Base-by-base conservation (phyloP, 768 basidiomycete genomes). In the Antrodiella citrinella region DNA sequence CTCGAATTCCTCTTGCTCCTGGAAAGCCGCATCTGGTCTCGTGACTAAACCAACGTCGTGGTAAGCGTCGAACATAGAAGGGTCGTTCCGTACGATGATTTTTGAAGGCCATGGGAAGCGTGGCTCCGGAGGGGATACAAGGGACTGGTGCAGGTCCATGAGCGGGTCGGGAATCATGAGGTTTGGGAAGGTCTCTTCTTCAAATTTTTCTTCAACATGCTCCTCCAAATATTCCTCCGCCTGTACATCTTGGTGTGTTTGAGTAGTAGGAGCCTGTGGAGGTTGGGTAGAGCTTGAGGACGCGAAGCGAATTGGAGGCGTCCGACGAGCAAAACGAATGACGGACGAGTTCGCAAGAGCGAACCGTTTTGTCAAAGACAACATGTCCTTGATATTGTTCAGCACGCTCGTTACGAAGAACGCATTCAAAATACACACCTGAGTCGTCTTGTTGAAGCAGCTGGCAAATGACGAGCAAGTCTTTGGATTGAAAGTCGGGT, bases 31-130 rank as follows among this genome's bases (percentile, higher is more conserved):
- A n/a, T n/a, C n/a, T n/a, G n/a, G n/a, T n/a, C n/a, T n/a, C n/a
- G n/a, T n/a, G n/a, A n/a, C n/a, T n/a, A n/a, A n/a, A n/a, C n/a
- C n/a, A 12, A 63, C 65, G 45, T 69, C 63, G 4, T 56, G 60
- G 19, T 58, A 53, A 13, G 52, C 61, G 59, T 72, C 66, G 67
- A 86, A 82, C 52, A 86, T 76, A 50, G 84, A 81, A n/a, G 76
- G 70, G 67, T 86, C 78, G 60, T 87, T 88, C 48, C 84, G 82
- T 46, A 85, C 62, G 54, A 80, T 69, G 64, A 88, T 77, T 24
- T 76, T 75, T 64, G 81, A 82, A 54, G 75, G 70, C 65, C 72
- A 82, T 1, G 75, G 81, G 13, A 63, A 71, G n/a, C 71, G 67
- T 50, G 71, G 62, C 20, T 71, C 70, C 0, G 84, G 77, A 15